Base-by-base conservation (phyloP, 2,329 filamentous ascomycete species). In the Volutella citrinella region DNA sequence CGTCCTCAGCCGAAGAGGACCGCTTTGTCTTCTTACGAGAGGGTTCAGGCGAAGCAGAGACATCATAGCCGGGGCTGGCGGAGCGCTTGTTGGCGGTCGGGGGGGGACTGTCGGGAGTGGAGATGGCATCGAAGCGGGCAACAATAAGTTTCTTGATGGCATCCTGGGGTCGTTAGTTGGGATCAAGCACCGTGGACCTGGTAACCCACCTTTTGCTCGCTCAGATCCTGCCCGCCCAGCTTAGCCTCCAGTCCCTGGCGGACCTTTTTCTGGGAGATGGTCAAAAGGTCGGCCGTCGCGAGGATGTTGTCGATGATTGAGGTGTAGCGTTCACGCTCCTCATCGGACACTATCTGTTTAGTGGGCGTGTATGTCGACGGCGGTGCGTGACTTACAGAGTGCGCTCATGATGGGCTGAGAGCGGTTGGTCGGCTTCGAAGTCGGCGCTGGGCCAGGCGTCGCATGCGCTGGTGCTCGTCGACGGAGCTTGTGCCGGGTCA, bases 141-240 rank as follows among this genome's bases (percentile, higher is more conserved):
- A 84, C 81, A 35, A 89, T 88, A 30, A 89, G 69, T 32, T 68
- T 68, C 56, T 87, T 87, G 60, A 88, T 82, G 11, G 79, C 78
- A 55, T 73, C 68, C 84, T 87, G 42, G 27, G 16, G 33, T 6
- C 12, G 25, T 10, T 17, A 14, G 27, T 43, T 32, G 38, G 32
- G 12, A 16, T 20, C 14, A 17, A 13, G 11, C 23, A 17, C 8
- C 17, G 11, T 27, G 37, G 2, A 16, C 13, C 6, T 11, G 27
- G 16, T 8, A 36, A 22, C 42, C 54, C 48, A 76, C 77, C 68
- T 81, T 82, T 52, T 81, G 73, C 4, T 71, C 66, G 43, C 66
- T 74, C 34, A 82, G 58, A 47, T 81, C 76, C 48, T 74, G 75
- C 30, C 73, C 73, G 24, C 70, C 72, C 12, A 80, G 60, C 17